phyloP scores from a whole-genome alignment of 2,329 filamentous ascomycete species.

The Dactylella cylindrospora region DNA sequence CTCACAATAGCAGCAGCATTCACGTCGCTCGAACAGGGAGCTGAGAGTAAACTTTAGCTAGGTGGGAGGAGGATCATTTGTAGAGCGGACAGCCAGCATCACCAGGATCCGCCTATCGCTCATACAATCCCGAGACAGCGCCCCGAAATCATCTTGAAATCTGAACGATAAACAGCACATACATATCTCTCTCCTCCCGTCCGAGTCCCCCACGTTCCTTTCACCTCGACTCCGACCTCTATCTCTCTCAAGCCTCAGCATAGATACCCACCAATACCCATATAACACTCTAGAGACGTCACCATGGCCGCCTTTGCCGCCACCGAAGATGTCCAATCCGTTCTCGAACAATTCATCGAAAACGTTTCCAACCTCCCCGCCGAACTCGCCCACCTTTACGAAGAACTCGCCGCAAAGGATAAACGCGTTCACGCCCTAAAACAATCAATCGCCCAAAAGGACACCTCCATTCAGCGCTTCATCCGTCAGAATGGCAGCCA shows the following conservation, averaged over 20 bases:
- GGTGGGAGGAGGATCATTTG: too few relatives aligned
- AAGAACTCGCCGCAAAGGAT: slow-evolving; percentile 81
- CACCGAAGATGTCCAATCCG: slow-evolving; percentile 48
- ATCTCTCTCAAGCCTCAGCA: background rate
- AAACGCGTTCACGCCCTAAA: slow-evolving; percentile 69
- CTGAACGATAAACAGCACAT: background rate
- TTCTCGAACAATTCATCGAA: slow-evolving; percentile 49
- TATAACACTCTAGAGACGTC: too few relatives aligned
- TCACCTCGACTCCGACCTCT: background rate
- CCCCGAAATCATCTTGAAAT: background rate
- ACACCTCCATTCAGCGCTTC: slow-evolving; percentile 76
- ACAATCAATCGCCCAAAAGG: slow-evolving; percentile 69
- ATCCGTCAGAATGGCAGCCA: slow-evolving; percentile 76
- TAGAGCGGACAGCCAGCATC: slow-evolving; percentile 1
- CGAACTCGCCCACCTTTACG: slow-evolving; percentile 78
- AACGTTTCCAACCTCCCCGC: slow-evolving; percentile 67
- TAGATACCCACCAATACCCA: background rate
- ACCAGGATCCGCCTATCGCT: background rate
- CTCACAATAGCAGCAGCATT: too few relatives aligned
- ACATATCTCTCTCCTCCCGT: background rate
- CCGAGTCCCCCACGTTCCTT: background rate
- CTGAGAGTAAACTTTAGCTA: too few relatives aligned
- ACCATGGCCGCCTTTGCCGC: slow-evolving; percentile 30
- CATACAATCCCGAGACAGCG: background rate
- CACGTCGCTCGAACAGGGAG: too few relatives aligned